Evolutionary conservation across 768 basidiomycete species (phyloP).

Genomic region (Hypholoma fasciculare): DNA sequence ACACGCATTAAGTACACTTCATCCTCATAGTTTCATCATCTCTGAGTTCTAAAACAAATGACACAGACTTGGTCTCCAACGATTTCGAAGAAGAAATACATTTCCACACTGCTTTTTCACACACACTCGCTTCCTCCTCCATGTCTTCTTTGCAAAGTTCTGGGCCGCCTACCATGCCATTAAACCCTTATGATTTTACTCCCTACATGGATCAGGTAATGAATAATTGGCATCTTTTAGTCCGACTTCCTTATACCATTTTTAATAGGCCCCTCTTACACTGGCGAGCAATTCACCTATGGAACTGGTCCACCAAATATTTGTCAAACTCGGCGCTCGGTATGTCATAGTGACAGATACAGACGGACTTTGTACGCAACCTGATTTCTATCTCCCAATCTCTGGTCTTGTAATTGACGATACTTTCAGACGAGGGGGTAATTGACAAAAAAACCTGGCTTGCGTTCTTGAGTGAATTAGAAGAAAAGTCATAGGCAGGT

Average conservation of each 20-base stretch:
- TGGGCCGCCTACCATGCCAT: conserved; percentile 19
- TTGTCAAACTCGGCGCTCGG: conserved; percentile 90
- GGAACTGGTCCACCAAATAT: conserved; percentile 91
- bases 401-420: not conserved
- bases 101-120: conserved; percentile 54
- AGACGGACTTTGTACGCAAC: conserved; percentile 73
- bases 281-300: conserved; percentile 84
- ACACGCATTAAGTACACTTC: conserved; percentile 72
- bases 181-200: conserved; percentile 77
- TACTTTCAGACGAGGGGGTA: conserved; percentile 72
- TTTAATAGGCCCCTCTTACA: conserved; percentile 76
- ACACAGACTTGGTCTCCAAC: conserved; percentile 71
- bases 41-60: conserved; percentile 5
- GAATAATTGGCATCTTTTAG: not conserved
- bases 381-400: not conserved
- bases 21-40: conserved; percentile 23
- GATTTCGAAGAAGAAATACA: conserved; percentile 64
- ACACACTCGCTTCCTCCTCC: conserved; percentile 52
- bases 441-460: conserved; percentile 97
- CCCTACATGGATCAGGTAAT: conserved; percentile 87
- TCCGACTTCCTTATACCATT: not conserved
- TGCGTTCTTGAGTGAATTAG: conserved; percentile 76
- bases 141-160: conserved; percentile 59
- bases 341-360: conserved; percentile 85
- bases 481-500: conserved; percentile 47